phyloP scores from a whole-genome alignment of 805 yeast species.

The Candida pseudofarinosa region DNA sequence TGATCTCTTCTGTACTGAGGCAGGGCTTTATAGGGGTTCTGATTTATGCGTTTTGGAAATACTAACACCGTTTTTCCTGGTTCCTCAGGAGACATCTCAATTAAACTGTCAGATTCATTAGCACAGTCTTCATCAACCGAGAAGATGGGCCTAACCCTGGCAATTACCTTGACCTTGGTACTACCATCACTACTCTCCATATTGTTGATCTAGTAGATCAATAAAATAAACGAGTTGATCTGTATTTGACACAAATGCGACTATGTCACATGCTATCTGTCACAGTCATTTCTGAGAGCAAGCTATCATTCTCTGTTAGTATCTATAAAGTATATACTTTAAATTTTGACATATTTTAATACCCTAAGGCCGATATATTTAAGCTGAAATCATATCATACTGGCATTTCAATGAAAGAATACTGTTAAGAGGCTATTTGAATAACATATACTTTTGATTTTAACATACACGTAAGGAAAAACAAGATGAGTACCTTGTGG shows the following conservation, averaged over 20 bases:
- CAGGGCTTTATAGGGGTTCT: conserved; percentile 14
- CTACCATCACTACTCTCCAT: conserved; percentile 6
- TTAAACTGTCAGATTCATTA: conserved; percentile 16
- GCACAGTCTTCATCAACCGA: conserved; percentile 5
- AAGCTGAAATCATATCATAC: too few species aligned
- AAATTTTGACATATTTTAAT: too few species aligned
- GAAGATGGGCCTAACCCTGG: conserved; percentile 48
- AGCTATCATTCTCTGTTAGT: background rate
- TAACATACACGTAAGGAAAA: too few species aligned
- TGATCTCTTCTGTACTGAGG: conserved; percentile 18
- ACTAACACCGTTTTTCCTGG: background rate
- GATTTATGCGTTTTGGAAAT: conserved; percentile 3
- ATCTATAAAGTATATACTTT: too few species aligned
- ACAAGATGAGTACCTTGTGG: background rate
- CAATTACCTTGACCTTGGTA: conserved; percentile 44
- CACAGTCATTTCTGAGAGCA: background rate
- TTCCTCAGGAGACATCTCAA: conserved; percentile 27
- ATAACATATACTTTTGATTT: too few species aligned
- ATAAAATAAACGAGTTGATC: background rate
- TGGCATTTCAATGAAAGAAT: too few species aligned
- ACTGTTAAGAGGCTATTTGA: too few species aligned
- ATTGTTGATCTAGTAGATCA: background rate
- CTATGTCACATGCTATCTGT: background rate
- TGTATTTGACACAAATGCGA: background rate
- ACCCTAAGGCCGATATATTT: too few species aligned